A percentile compares a stretch with the other conserved stretches of the same genome.
Evolutionary conservation across 495 filamentous ascomycete genomes (phyloP).

Genomic region (Penicillium soppii): DNA sequence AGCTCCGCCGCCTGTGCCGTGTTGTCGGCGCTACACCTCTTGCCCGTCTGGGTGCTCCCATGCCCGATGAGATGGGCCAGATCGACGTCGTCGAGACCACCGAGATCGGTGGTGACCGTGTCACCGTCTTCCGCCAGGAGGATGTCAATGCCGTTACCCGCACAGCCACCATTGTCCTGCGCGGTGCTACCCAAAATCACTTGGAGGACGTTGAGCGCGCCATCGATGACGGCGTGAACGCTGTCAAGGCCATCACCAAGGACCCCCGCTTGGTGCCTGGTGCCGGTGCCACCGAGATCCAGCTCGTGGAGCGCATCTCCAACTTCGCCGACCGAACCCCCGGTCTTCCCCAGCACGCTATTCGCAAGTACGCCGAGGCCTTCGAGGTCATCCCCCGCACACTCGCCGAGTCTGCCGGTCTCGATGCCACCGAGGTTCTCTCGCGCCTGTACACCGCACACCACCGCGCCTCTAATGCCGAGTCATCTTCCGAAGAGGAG

Average conservation of each 20-base stretch:
- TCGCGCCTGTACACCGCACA: constrained; percentile 91
- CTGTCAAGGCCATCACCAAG: constrained; percentile 96
- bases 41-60: constrained; percentile 92
- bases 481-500: constrained; percentile 37
- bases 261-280: constrained; percentile 90
- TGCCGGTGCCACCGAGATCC: constrained; percentile 93
- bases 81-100: constrained; percentile 96
- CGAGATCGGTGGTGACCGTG: constrained; percentile 97
- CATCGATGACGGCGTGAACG: constrained; percentile 97
- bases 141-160: constrained; percentile 84
- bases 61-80: constrained; percentile 98
- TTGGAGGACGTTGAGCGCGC: constrained; percentile 97
- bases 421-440: constrained; percentile 94
- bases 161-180: constrained; percentile 91
- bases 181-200: constrained; percentile 96
- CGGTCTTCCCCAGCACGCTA: constrained; percentile 89
- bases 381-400: constrained; percentile 96
- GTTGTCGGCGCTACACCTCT: constrained; percentile 96
- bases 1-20: constrained; percentile 87
- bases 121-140: constrained; percentile 98
- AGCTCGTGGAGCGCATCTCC: constrained; percentile 88
- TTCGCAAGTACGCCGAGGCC: constrained; percentile 95
- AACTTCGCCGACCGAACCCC: constrained; percentile 87
- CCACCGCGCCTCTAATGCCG: constrained; percentile 50
- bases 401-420: constrained; percentile 87